Base-by-base conservation (phyloP, 352 stramenopile genomes). In the Pythium phragmiticola region DNA sequence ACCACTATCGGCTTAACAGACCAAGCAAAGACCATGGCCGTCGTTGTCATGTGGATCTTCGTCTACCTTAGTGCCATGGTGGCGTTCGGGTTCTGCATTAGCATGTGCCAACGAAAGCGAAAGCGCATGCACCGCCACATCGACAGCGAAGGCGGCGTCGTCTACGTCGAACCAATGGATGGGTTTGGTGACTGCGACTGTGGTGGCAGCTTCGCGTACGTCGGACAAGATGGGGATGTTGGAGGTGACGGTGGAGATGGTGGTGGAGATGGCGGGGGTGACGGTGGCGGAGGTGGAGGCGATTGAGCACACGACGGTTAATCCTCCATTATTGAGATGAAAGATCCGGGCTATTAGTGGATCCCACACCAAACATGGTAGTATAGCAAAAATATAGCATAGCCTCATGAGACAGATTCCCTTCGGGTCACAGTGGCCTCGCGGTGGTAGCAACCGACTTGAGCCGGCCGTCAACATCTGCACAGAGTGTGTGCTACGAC, bases 161-260 rank as follows among this genome's bases (percentile, higher is more conserved):
- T 54, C 5, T 39, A 23, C 47, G 47, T 54, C 9, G 7, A 19
- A 12, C 23, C 47, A 7, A 23, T 17, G 4, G 13, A 13, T 6
- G 28, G 23, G 47, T 28, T 28, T 28, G 2, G 2, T 4, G 11
- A 36, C 23, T 54, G 47, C 28, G 26, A 54, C 4, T 54, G 47
- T 17, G 47, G 28, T 9, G 47, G 47, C 7, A 23, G 47, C 17
- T 48, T 47, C 9, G 19, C 4, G 6, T 48, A 48, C 51, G n/a
- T 47, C 1, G 34, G 26, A 28, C 2, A 19, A 14, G 59, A 75
- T 65, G 3, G 73, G 60, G 28, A 16, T 16, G 36, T 68, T 68
- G 14, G 84, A 66, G 5, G 71, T 57, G 21, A 80, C 74, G 65
- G 86, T 69, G 9, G 76, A 26, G 46, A 28, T 4, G 26, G 26